Evolutionary conservation across 768 basidiomycete species (phyloP).

Genomic region (Saitozyma podzolica): DNA sequence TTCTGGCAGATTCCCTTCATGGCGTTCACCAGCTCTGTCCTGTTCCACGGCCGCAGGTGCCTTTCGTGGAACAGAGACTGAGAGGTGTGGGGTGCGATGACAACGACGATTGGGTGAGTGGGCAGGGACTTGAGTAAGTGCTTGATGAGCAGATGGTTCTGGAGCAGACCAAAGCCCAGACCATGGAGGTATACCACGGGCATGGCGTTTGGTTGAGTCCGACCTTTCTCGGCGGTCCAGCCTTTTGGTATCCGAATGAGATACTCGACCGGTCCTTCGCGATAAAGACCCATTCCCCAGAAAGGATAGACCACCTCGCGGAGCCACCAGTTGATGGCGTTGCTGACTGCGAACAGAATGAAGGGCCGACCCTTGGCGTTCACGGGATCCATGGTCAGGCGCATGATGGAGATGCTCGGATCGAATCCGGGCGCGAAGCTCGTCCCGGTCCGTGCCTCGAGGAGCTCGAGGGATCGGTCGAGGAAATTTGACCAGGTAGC

Average conservation of each 20-base stretch:
- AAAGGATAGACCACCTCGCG: slow-evolving; percentile 32
- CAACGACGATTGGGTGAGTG: slow-evolving; percentile 75
- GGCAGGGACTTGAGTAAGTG: slow-evolving; percentile 55
- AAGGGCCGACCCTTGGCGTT: slow-evolving; percentile 58
- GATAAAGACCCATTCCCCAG: slow-evolving; percentile 54
- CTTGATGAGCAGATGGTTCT: slow-evolving; percentile 61
- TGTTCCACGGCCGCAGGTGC: slow-evolving; percentile 71
- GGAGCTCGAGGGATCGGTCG: slow-evolving; percentile 62
- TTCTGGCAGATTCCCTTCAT: slow-evolving; percentile 63
- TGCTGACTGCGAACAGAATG: slow-evolving; percentile 53
- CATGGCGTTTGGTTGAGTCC: slow-evolving; percentile 51
- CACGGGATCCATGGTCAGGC: slow-evolving; percentile 76
- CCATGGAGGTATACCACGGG: slow-evolving; percentile 90
- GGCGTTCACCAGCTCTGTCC: slow-evolving; percentile 61
- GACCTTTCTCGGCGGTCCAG: slow-evolving; percentile 64
- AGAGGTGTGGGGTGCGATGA: slow-evolving; percentile 80
- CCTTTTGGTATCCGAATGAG: slow-evolving; percentile 67
- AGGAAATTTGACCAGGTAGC: slow-evolving; percentile 58
- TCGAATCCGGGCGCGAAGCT: slow-evolving; percentile 65
- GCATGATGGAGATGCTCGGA: slow-evolving; percentile 59
- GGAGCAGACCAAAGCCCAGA: slow-evolving; percentile 75
- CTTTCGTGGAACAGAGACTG: slow-evolving; percentile 77
- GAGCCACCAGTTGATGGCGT: slow-evolving; percentile 30
- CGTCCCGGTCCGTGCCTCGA: slow-evolving; percentile 72
- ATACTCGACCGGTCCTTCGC: slow-evolving; percentile 72